phyloP scores from a whole-genome alignment of 257 asterid species.

The Eucommia ulmoides region DNA sequence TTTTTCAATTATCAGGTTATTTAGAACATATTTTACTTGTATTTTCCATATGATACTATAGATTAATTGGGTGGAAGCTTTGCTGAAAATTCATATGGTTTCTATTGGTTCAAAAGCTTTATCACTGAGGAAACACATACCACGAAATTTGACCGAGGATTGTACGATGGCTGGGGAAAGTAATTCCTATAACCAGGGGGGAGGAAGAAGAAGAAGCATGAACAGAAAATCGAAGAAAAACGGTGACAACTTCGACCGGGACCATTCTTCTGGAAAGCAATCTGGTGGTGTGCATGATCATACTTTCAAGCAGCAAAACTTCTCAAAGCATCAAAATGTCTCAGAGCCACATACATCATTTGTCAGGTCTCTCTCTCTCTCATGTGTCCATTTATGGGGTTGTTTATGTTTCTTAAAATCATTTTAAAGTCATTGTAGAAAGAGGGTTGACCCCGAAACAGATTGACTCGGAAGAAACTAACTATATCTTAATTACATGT shows the following conservation, averaged over 20 bases:
- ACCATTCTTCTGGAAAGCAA: conserved; percentile 19
- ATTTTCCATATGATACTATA: too few species aligned
- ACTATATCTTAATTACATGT: conserved; percentile 76
- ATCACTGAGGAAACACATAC: conserved; percentile 25
- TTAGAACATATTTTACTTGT: too few species aligned
- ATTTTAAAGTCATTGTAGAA: too few species aligned
- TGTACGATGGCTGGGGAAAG: conserved; percentile 22
- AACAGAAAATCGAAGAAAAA: conserved; percentile 41
- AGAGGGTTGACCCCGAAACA: conserved; percentile 77
- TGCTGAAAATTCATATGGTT: too few species aligned
- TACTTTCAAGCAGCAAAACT: conserved; percentile 16
- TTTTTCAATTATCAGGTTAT: too few species aligned
- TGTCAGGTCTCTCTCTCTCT: conserved; percentile 43
- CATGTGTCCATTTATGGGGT: conserved; percentile 5
- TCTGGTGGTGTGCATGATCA: conserved; percentile 14
- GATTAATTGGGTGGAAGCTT: too few species aligned
- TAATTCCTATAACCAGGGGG: conserved; percentile 16
- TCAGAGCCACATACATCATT: conserved; percentile 29
- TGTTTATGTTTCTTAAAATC: neutral
- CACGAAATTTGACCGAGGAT: conserved; percentile 15
- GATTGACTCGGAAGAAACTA: conserved; percentile 73
- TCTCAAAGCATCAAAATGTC: conserved; percentile 18
- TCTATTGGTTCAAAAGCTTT: conserved; percentile 47
- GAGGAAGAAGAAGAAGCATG: conserved; percentile 34
- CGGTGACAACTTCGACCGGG: conserved; percentile 23